Evolutionary conservation across 352 stramenopile species (phyloP).

Genomic region (Globisporangium canariense): DNA sequence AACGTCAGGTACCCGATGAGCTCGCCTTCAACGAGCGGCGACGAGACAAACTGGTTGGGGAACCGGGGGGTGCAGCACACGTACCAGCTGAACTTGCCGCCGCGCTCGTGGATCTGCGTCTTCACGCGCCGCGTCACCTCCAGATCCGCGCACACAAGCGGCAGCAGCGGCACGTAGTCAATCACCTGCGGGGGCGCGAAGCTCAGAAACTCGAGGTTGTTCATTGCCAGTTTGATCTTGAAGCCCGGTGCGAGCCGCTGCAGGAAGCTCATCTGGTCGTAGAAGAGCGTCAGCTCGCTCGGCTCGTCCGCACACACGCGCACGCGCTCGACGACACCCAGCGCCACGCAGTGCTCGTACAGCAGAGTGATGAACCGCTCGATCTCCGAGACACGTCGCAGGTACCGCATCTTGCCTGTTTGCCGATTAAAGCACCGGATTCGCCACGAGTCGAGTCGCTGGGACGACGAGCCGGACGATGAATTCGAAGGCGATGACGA

Average conservation of each 20-base stretch:
- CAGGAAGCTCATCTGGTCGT: constrained; percentile 64
- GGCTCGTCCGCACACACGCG: constrained; percentile 75
- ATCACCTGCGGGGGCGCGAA: constrained; percentile 63
- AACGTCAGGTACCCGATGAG: constrained; percentile 75
- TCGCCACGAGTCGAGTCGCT: constrained; percentile 55
- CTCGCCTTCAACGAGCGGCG: constrained; percentile 64
- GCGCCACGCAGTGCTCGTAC: constrained; percentile 58
- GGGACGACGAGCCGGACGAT: not conserved
- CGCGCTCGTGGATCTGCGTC: constrained; percentile 48
- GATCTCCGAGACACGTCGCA: constrained; percentile 49
- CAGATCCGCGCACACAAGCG: constrained; percentile 60
- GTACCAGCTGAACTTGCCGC: constrained; percentile 73
- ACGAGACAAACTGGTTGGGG: constrained; percentile 80
- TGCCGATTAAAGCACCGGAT: constrained; percentile 58
- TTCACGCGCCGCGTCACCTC: constrained; percentile 51
- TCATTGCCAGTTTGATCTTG: constrained; percentile 71
- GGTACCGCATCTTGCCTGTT: constrained; percentile 58
- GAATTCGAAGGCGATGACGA: not conserved
- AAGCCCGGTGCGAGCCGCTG: constrained; percentile 60
- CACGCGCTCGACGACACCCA: constrained; percentile 56
- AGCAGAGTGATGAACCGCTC: constrained; percentile 64
- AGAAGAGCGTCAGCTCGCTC: constrained; percentile 45
- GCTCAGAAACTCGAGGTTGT: constrained; percentile 68
- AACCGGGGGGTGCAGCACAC: constrained; percentile 71
- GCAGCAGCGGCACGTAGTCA: constrained; percentile 68